phyloP scores from a whole-genome alignment of 352 stramenopile species.

The Globisporangium nagaii region DNA sequence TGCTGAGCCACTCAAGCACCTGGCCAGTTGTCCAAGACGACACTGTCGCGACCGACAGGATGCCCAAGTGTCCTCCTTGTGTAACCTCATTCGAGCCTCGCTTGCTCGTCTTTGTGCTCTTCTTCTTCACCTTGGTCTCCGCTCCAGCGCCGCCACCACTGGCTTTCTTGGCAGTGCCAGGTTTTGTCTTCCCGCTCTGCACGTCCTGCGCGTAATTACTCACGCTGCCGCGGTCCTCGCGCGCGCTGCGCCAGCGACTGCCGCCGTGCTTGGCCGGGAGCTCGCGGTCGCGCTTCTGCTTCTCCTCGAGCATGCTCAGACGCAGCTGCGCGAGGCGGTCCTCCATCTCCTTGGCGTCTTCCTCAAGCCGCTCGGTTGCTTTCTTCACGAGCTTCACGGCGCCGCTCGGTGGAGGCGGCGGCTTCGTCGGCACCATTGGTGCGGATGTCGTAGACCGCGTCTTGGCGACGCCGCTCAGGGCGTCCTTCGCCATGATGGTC shows the following conservation, averaged over 20 bases:
- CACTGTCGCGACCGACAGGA: constrained; percentile 35
- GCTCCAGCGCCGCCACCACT: neutral
- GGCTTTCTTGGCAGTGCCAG: neutral
- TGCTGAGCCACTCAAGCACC: constrained; percentile 59
- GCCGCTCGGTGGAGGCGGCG: neutral
- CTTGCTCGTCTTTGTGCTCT: constrained; percentile 15
- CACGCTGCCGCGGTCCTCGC: constrained; percentile 67
- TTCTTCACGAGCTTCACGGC: constrained; percentile 16
- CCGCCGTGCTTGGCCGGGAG: constrained; percentile 55
- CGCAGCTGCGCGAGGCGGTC: constrained; percentile 48
- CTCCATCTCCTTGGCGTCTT: constrained; percentile 72
- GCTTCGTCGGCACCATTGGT: neutral
- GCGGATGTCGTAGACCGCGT: neutral
- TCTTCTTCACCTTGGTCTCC: constrained; percentile 6
- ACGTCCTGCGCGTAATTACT: constrained; percentile 67
- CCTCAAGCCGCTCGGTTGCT: constrained; percentile 55
- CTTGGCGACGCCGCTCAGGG: neutral
- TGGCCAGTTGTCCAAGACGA: constrained; percentile 46
- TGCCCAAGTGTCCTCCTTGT: neutral
- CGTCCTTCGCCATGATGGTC: constrained; percentile 6
- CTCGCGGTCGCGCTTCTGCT: constrained; percentile 48
- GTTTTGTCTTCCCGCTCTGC: constrained; percentile 11
- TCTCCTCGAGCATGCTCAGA: constrained; percentile 60
- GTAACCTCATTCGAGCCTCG: neutral
- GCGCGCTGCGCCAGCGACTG: constrained; percentile 68